These are phyloP conservation scores for Geotrichum carabidarum DNA, from an alignment of 1,139 yeast genomes.

Conservation along the genomic window DNA sequence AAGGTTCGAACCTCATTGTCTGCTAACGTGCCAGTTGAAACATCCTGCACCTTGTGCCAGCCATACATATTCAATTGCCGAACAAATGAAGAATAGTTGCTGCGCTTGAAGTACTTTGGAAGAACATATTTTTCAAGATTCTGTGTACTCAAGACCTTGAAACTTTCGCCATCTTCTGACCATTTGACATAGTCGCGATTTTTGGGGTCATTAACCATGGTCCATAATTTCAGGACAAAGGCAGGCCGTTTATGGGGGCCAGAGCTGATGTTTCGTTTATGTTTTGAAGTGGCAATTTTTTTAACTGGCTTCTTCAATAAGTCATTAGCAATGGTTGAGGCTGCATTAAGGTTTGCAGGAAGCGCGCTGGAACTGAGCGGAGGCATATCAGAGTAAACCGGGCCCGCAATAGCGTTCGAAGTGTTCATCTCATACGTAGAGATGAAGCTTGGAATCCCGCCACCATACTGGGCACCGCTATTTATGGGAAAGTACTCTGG, in stretches of 20 bases:
- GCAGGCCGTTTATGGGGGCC: conserved; percentile 59
- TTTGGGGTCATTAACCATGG: conserved; percentile 79
- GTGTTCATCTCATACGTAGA: not conserved
- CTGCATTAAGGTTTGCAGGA: not conserved
- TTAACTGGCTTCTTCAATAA: conserved; percentile 13
- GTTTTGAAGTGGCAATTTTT: conserved; percentile 21
- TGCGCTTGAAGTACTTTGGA: conserved; percentile 90
- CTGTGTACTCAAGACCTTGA: conserved; percentile 80
- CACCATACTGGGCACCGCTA: not conserved
- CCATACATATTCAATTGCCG: conserved; percentile 97
- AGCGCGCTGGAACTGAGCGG: conserved; percentile 17
- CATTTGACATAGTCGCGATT: conserved; percentile 73
- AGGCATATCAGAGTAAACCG: conserved; percentile 1
- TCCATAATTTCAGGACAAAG: conserved; percentile 88
- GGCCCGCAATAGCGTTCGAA: not conserved
- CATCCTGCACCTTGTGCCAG: conserved; percentile 91
- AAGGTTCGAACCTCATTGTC: conserved; percentile 68
- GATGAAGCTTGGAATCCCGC: too few species aligned
- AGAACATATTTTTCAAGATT: conserved; percentile 76
- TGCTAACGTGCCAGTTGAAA: conserved; percentile 58
- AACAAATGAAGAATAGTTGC: conserved; percentile 90
- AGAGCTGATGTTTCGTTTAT: conserved; percentile 29
- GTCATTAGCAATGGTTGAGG: conserved; percentile 2
- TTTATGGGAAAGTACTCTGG: conserved; percentile 12
- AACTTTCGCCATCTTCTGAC: conserved; percentile 80